phyloP scores from a whole-genome alignment of 1,284 basidiomycete species.

The Papiliotrema flavescens region DNA sequence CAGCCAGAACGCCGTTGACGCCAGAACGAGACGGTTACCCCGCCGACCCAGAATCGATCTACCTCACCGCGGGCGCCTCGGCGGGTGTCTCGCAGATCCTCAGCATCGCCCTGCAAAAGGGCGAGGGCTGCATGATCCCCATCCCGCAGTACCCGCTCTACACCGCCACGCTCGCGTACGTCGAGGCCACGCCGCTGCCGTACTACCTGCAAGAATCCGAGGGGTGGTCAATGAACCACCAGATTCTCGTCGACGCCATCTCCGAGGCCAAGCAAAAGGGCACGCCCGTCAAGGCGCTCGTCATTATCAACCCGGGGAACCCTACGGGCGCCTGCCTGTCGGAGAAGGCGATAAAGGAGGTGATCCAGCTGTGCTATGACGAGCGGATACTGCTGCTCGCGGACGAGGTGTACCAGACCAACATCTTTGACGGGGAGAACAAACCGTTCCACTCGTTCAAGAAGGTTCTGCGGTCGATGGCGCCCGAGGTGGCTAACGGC shows the following conservation, averaged over 20 bases:
- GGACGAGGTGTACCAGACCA: conserved; percentile 92
- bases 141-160: conserved; percentile 98
- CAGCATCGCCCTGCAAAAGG: conserved; percentile 36
- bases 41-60: conserved; percentile 79
- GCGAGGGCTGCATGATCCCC: conserved; percentile 63
- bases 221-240: conserved; percentile 80
- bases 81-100: conserved; percentile 86
- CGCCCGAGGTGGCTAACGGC: conserved; percentile 49
- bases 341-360: conserved; percentile 63
- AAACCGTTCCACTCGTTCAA: conserved; percentile 90
- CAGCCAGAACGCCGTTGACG: neutral
- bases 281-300: conserved; percentile 70
- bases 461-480: conserved; percentile 66
- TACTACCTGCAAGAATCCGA: conserved; percentile 83
- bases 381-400: conserved; percentile 83
- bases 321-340: conserved; percentile 83
- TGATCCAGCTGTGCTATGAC: conserved; percentile 77
- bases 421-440: conserved; percentile 65
- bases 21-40: conserved; percentile 86
- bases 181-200: conserved; percentile 72
- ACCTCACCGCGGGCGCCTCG: conserved; percentile 90
- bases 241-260: conserved; percentile 66
- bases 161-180: conserved; percentile 87
- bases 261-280: conserved; percentile 65
- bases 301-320: conserved; percentile 95